These are phyloP conservation scores for Talaromyces funiculosus DNA, from an alignment of 2,329 filamentous ascomycete species.

Conservation along the genomic window DNA sequence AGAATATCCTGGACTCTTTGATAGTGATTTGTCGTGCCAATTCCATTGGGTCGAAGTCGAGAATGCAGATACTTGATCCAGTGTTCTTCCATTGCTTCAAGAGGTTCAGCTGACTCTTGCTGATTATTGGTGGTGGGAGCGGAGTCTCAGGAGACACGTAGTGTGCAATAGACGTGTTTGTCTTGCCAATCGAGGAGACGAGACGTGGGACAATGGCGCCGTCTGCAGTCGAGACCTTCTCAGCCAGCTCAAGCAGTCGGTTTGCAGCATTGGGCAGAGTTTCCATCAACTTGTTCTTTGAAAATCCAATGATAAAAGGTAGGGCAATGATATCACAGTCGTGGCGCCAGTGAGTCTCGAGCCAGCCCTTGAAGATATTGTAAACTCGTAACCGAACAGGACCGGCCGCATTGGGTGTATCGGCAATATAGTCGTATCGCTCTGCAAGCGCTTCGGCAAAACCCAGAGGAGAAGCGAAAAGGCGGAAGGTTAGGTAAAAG, in stretches of 20 bases:
- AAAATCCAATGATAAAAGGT: slow-evolving; percentile 71
- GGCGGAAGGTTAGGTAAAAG: slow-evolving; percentile 92
- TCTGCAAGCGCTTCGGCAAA: slow-evolving; percentile 80
- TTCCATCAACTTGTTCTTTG: slow-evolving; percentile 62
- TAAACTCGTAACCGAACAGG: slow-evolving; percentile 88
- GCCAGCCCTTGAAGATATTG: slow-evolving; percentile 95
- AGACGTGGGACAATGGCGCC: slow-evolving; percentile 74
- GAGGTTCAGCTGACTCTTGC: slow-evolving; percentile 68
- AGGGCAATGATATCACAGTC: slow-evolving; percentile 73
- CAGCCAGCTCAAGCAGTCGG: slow-evolving; percentile 71
- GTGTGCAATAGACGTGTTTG: slow-evolving; percentile 66
- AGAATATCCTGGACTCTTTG: slow-evolving; percentile 87
- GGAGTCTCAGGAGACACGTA: slow-evolving; percentile 67
- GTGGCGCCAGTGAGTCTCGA: slow-evolving; percentile 91
- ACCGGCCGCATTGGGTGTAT: slow-evolving; percentile 66
- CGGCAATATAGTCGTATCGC: slow-evolving; percentile 84
- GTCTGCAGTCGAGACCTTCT: slow-evolving; percentile 69
- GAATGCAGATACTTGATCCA: slow-evolving; percentile 63
- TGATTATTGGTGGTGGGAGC: slow-evolving; percentile 63
- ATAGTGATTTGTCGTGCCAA: slow-evolving; percentile 87
- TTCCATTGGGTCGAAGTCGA: slow-evolving; percentile 89
- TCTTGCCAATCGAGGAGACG: slow-evolving; percentile 82
- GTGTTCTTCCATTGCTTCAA: slow-evolving; percentile 71
- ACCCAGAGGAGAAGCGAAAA: slow-evolving; percentile 76
- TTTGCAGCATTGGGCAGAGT: slow-evolving; percentile 71